These are phyloP conservation scores for Cryphonectria carpinicola DNA, from an alignment of 2,329 filamentous ascomycete species.

Conservation along the genomic window DNA sequence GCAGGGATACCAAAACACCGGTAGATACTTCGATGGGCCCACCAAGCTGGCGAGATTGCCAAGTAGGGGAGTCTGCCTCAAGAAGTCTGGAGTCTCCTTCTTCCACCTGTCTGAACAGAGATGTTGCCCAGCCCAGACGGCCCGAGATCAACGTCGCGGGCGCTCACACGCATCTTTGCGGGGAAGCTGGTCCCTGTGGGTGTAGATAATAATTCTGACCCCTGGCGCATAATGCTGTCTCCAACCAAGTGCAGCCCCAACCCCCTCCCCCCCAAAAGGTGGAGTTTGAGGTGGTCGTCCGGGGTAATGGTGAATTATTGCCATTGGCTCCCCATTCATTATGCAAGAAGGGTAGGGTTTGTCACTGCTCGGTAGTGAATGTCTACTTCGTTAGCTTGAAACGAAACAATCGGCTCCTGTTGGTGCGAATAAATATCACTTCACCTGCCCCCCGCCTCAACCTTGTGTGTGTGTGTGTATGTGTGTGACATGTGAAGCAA, in stretches of 20 bases:
- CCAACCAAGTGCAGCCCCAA: slow-evolving; percentile 1
- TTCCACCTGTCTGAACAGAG: no score
- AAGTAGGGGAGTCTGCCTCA: no score
- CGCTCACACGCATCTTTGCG: background rate
- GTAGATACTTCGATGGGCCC: no score
- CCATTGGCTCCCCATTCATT: slow-evolving; percentile 1
- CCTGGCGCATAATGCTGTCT: slow-evolving; percentile 3
- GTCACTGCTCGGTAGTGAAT: background rate
- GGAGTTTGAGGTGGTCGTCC: background rate
- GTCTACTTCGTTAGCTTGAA: background rate
- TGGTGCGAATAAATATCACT: background rate
- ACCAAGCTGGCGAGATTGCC: no score
- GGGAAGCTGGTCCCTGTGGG: slow-evolving; percentile 13
- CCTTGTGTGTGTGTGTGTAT: background rate
- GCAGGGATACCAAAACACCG: no score
- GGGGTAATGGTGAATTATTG: background rate
- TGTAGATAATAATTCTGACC: background rate
- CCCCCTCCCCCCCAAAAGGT: background rate
- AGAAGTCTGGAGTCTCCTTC: no score
- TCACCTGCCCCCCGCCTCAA: background rate
- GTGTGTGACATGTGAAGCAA: background rate
- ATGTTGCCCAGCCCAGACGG: no score
- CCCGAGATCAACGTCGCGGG: background rate
- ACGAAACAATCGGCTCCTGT: background rate
- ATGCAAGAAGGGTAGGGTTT: background rate